Conservation (phyloP, 2,329 filamentous ascomycete species). For the Trichophaea hybrida region DNA sequence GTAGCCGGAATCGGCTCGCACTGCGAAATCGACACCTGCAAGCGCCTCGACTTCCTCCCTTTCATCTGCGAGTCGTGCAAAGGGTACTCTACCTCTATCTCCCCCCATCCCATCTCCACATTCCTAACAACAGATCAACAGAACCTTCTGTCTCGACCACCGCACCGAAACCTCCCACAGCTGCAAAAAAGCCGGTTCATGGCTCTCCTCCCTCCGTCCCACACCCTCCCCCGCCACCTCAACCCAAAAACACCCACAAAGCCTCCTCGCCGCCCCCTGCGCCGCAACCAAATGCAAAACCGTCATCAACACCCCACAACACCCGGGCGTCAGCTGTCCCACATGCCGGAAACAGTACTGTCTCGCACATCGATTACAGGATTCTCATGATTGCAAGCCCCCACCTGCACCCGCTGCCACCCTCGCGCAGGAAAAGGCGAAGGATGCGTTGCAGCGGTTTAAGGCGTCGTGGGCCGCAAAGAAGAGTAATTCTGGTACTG, state of each 20-base stretch:
- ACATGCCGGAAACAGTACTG: conserved; percentile 39
- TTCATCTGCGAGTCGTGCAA: conserved; percentile 85
- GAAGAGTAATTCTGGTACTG: conserved; percentile 49
- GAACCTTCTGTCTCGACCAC: conserved; percentile 87
- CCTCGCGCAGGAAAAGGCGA: conserved; percentile 45
- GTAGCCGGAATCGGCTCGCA: conserved; percentile 75
- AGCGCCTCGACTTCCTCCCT: conserved; percentile 89
- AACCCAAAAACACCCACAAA: conserved; percentile 36
- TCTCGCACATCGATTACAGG: conserved; percentile 38
- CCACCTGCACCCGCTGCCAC: conserved; percentile 22
- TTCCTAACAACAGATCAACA: conserved; percentile 26
- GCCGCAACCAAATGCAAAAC: conserved; percentile 38
- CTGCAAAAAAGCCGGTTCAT: conserved; percentile 46
- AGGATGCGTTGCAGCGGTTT: conserved; percentile 60
- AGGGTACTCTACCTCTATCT: conserved; percentile 31
- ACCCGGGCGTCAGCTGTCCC: conserved; percentile 38
- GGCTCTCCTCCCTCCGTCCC: conserved; percentile 39
- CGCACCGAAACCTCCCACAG: conserved; percentile 71
- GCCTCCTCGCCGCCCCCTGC: conserved; percentile 42
- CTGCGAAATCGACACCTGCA: conserved; percentile 83
- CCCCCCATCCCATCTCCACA: conserved; percentile 7
- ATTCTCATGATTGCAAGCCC: conserved; percentile 55
- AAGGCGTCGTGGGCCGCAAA: conserved; percentile 59
- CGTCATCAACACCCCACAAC: conserved; percentile 38
- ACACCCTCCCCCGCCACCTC: conserved; percentile 27